Percentiles rank a stretch among this genome's conserved stretches.
Evolutionary conservation across 176 grass and related monocot genomes (phyloP).

Genomic region (Aegilops bicornis): DNA sequence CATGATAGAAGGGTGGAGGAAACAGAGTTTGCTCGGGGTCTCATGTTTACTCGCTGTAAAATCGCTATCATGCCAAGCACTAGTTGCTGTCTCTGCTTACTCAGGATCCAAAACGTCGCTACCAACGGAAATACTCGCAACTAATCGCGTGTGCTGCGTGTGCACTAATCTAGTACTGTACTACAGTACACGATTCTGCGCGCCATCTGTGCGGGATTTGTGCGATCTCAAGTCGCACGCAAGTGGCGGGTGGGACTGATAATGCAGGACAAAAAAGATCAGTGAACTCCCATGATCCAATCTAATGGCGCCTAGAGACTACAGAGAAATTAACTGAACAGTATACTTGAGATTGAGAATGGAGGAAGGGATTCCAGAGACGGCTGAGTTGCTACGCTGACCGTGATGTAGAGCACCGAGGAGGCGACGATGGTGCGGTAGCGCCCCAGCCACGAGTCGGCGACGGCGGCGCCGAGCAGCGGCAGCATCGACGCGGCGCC

Average conservation of each 20-base stretch:
- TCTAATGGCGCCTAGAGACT: neutral
- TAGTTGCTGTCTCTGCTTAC: neutral
- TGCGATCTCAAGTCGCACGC: neutral
- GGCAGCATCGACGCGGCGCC: slow-evolving; percentile 53
- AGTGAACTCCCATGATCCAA: neutral
- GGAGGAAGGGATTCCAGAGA: neutral
- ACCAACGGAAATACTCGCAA: neutral
- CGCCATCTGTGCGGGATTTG: neutral
- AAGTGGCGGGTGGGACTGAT: neutral
- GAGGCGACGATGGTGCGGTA: slow-evolving; percentile 62
- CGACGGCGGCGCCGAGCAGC: slow-evolving; percentile 66
- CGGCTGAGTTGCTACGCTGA: neutral
- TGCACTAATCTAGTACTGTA: neutral
- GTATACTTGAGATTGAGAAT: too few relatives aligned
- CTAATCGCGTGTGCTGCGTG: neutral
- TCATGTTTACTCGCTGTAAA: neutral
- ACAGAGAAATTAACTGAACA: neutral
- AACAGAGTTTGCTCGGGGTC: neutral
- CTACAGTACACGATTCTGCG: neutral
- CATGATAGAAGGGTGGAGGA: neutral
- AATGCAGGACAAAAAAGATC: neutral
- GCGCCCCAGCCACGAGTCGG: slow-evolving; percentile 75
- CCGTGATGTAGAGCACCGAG: slow-evolving; percentile 61
- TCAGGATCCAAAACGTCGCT: neutral
- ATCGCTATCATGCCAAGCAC: neutral